Conservation (phyloP, 768 basidiomycete genomes). For the Termitomyces bulborhizus region DNA sequence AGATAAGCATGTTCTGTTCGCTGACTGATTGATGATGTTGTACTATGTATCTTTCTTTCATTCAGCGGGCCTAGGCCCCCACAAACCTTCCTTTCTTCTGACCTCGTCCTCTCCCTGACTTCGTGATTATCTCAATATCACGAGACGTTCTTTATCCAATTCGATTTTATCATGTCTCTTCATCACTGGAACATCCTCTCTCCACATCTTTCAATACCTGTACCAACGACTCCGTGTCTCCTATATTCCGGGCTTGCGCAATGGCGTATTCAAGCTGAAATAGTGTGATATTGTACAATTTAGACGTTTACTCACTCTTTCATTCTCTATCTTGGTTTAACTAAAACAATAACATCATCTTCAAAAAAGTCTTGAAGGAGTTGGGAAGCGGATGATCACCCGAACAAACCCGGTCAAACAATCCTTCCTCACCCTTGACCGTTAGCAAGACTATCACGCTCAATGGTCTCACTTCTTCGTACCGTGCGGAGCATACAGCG, state of each 20-base stretch:
- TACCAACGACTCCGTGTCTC: constrained; percentile 4
- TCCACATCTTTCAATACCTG: constrained; percentile 4
- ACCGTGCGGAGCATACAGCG: constrained; percentile 72
- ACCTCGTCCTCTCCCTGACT: background rate
- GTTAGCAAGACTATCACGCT: background rate
- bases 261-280: constrained; percentile 4
- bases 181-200: constrained; percentile 5
- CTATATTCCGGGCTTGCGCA: constrained; percentile 1
- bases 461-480: constrained; percentile 68
- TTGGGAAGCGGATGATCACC: background rate
- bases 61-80: background rate
- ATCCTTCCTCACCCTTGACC: constrained; percentile 4
- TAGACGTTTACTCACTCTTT: constrained; percentile 3
- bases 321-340: background rate
- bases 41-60: background rate
- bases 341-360: background rate
- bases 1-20: constrained; percentile 81
- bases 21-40: constrained; percentile 40
- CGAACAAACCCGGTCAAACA: constrained; percentile 29
- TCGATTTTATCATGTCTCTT: constrained; percentile 12
- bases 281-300: constrained; percentile 18
- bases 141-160: constrained; percentile 12
- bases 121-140: constrained; percentile 5
- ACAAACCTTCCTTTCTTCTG: background rate
- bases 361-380: too few species aligned